Evolutionary conservation across 2,329 filamentous ascomycete genomes (phyloP).

Genomic region (Coniochaeta sp.): DNA sequence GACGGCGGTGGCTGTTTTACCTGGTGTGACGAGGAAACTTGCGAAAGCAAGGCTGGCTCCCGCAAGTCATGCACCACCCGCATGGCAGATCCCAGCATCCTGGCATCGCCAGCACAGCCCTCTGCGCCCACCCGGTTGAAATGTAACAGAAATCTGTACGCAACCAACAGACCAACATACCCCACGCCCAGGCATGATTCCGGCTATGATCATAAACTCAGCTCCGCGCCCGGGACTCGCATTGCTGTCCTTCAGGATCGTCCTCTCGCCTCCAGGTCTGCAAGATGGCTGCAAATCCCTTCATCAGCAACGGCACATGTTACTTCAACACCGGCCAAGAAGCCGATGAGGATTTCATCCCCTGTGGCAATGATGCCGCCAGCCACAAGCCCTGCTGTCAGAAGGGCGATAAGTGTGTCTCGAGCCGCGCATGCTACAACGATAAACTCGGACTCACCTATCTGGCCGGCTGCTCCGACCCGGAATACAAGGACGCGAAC

Average conservation of each 20-base stretch:
- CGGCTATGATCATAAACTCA: neutral
- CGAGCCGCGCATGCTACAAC: conserved; percentile 18
- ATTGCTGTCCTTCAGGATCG: neutral
- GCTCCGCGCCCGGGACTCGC: neutral
- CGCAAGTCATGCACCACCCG: neutral
- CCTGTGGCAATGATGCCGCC: conserved; percentile 21
- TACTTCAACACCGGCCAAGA: conserved; percentile 13
- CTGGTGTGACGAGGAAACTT: neutral
- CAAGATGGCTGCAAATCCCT: conserved; percentile 7
- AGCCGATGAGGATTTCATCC: conserved; percentile 14
- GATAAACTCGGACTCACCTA: conserved; percentile 15
- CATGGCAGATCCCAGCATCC: neutral
- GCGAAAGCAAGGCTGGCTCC: neutral
- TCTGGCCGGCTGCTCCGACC: conserved; percentile 21
- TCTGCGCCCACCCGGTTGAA: neutral
- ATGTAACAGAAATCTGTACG: neutral
- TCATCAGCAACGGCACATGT: conserved; percentile 22
- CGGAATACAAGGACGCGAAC: conserved; percentile 16
- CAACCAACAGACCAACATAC: neutral
- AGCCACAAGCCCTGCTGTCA: conserved; percentile 21
- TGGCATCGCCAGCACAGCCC: neutral
- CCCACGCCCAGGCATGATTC: neutral
- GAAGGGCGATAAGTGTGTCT: conserved; percentile 21
- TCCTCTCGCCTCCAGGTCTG: neutral
- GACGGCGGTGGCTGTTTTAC: neutral